These are phyloP conservation scores for Bipolaris zeicola DNA, from an alignment of 2,329 filamentous ascomycete genomes.

Conservation along the genomic window DNA sequence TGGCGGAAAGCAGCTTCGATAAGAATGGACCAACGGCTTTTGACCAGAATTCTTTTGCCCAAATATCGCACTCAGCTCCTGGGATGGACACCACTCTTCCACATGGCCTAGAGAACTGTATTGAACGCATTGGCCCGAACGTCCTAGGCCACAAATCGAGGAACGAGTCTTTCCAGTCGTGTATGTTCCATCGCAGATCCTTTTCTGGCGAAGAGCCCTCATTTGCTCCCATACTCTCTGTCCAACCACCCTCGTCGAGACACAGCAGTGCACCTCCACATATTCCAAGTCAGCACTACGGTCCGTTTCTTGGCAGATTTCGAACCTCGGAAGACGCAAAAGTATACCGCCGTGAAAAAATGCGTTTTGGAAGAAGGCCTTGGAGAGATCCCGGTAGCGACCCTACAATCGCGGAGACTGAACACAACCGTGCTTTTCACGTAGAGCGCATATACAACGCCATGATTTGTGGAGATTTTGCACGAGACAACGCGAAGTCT, in stretches of 20 bases:
- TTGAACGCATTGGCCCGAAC: background rate
- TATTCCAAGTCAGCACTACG: conserved; percentile 19
- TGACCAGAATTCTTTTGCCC: conserved; percentile 3
- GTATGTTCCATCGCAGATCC: conserved; percentile 18
- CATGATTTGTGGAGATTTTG: conserved; percentile 37
- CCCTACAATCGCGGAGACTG: conserved; percentile 27
- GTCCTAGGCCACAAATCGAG: conserved; percentile 10
- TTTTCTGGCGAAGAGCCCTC: conserved; percentile 5
- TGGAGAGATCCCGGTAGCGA: conserved; percentile 33
- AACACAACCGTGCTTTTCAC: conserved; percentile 22
- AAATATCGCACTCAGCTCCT: conserved; percentile 4
- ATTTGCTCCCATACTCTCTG: conserved; percentile 11
- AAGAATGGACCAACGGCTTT: conserved; percentile 10
- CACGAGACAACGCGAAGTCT: conserved; percentile 38
- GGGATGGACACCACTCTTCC: conserved; percentile 11
- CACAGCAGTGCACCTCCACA: conserved; percentile 10
- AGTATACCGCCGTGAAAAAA: conserved; percentile 30
- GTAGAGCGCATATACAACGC: conserved; percentile 42
- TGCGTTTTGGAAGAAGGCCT: conserved; percentile 34
- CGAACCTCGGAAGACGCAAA: conserved; percentile 26
- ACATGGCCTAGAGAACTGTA: conserved; percentile 20
- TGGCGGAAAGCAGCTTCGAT: conserved; percentile 9
- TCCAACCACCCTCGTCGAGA: conserved; percentile 4
- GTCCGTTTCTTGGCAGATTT: conserved; percentile 30
- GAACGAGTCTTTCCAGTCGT: conserved; percentile 1